These are phyloP conservation scores for Calonectria honghensis DNA, from an alignment of 2,329 filamentous ascomycete species.

Conservation along the genomic window DNA sequence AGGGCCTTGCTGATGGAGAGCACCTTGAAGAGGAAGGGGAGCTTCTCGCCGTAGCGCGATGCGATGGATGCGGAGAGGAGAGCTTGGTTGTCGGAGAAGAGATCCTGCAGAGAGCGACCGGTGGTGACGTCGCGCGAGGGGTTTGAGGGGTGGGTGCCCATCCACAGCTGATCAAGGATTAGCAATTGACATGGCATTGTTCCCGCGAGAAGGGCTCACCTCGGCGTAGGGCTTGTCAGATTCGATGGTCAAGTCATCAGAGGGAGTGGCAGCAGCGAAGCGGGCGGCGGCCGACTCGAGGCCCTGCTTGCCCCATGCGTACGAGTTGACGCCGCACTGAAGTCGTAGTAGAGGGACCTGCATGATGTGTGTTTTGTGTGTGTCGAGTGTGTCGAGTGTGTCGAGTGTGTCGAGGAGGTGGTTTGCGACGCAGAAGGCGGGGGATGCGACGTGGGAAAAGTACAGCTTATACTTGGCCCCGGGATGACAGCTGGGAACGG, in stretches of 20 bases:
- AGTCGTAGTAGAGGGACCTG: slow-evolving; percentile 90
- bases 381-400: not conserved
- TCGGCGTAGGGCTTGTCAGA: slow-evolving; percentile 95
- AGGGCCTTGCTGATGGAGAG: slow-evolving; percentile 96
- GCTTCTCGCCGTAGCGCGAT: slow-evolving; percentile 84
- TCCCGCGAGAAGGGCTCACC: slow-evolving; percentile 60
- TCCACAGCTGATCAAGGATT: slow-evolving; percentile 85
- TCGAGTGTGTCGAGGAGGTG: not conserved
- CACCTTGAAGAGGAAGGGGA: slow-evolving; percentile 98
- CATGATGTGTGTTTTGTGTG: slow-evolving; percentile 60
- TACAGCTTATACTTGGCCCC: slow-evolving; percentile 10
- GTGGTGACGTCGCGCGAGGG: slow-evolving; percentile 93
- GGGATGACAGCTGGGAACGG: not conserved
- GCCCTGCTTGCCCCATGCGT: slow-evolving; percentile 98
- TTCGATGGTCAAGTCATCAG: slow-evolving; percentile 84
- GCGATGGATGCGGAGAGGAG: slow-evolving; percentile 85
- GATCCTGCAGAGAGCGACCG: slow-evolving; percentile 88
- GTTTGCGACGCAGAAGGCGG: slow-evolving; percentile 23
- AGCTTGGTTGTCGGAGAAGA: slow-evolving; percentile 90
- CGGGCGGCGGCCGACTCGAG: slow-evolving; percentile 90
- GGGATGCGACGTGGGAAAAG: slow-evolving; percentile 36
- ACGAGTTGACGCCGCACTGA: slow-evolving; percentile 96
- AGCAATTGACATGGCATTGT: not conserved
- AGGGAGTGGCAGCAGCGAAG: slow-evolving; percentile 89
- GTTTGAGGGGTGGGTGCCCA: slow-evolving; percentile 98